These are phyloP conservation scores for Westerdykella sp. DNA, from an alignment of 2,329 filamentous ascomycete species.

Conservation along the genomic window DNA sequence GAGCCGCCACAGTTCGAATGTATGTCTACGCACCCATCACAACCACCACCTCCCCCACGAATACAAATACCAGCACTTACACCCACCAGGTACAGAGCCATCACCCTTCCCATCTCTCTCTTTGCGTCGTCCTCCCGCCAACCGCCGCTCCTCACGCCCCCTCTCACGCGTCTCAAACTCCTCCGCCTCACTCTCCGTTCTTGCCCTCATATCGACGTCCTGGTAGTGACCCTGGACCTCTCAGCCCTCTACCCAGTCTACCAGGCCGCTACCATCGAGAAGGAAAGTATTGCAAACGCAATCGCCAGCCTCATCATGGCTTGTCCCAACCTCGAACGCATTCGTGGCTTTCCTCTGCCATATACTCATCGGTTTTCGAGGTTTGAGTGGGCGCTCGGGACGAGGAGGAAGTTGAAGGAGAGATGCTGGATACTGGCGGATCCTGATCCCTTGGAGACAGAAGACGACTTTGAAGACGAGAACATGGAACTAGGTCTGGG, in stretches of 20 bases:
- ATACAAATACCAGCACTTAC: too few species aligned
- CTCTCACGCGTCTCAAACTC: conserved; percentile 44
- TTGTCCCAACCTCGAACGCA: conserved; percentile 51
- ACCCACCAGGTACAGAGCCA: too few species aligned
- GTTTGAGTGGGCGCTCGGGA: conserved; percentile 51
- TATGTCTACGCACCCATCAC: conserved; percentile 34
- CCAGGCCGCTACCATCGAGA: conserved; percentile 36
- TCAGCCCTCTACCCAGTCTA: conserved; percentile 42
- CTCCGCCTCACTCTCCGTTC: conserved; percentile 51
- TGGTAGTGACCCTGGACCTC: conserved; percentile 50
- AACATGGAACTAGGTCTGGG: not conserved
- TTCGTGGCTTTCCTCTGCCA: conserved; percentile 49
- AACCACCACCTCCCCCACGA: too few species aligned
- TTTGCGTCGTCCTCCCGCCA: too few species aligned
- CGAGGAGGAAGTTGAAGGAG: conserved; percentile 48
- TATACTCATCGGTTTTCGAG: conserved; percentile 51
- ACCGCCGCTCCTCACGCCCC: too few species aligned
- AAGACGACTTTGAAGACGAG: conserved; percentile 32
- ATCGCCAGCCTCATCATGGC: conserved; percentile 54
- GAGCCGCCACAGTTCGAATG: conserved; percentile 46
- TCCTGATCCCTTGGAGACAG: conserved; percentile 7
- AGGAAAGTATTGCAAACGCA: conserved; percentile 47
- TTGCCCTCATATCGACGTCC: conserved; percentile 45
- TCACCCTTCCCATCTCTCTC: not conserved
- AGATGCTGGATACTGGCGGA: conserved; percentile 50